A percentile compares a stretch with the other conserved stretches of the same genome.
phyloP scores from a whole-genome alignment of 768 basidiomycete genomes.

The Cystobasidium onofrii region DNA sequence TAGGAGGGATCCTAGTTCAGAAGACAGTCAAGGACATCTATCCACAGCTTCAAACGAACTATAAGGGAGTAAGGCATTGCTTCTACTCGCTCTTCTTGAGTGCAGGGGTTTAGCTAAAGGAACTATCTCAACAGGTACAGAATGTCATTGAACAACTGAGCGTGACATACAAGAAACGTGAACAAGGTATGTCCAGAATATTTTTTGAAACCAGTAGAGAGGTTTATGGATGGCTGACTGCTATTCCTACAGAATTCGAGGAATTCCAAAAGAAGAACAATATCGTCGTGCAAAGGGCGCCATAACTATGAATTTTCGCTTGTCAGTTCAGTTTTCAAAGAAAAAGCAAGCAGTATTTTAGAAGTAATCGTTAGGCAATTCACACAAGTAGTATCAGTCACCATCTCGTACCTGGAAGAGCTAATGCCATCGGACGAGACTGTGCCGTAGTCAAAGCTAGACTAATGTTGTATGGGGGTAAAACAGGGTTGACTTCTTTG shows the following conservation, averaged over 20 bases:
- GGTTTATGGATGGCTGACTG: background rate
- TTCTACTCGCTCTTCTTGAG: no score
- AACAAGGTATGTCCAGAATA: slow-evolving; percentile 17
- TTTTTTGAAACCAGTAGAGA: background rate
- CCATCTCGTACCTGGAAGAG: no score
- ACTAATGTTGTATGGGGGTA: no score
- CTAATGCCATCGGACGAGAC: no score
- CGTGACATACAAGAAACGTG: slow-evolving; percentile 31
- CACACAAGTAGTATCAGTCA: no score
- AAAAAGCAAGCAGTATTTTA: background rate
- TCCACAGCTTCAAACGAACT: slow-evolving; percentile 79
- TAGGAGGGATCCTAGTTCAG: slow-evolving; percentile 92
- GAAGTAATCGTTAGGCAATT: background rate
- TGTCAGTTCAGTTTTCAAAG: no score
- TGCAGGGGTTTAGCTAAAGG: no score
- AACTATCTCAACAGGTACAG: slow-evolving; percentile 12
- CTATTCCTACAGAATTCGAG: slow-evolving; percentile 5
- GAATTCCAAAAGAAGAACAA: slow-evolving; percentile 24
- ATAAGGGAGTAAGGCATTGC: slow-evolving; percentile 60
- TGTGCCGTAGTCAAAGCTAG: no score
- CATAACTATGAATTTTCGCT: background rate
- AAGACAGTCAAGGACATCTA: slow-evolving; percentile 90
- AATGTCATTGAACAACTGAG: slow-evolving; percentile 23
- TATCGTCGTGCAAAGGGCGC: slow-evolving; percentile 20
- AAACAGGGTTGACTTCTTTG: no score